A percentile compares a stretch with the other conserved stretches of the same genome.
phyloP scores from a whole-genome alignment of 2,329 filamentous ascomycete genomes.

The Polytolypa hystricis region DNA sequence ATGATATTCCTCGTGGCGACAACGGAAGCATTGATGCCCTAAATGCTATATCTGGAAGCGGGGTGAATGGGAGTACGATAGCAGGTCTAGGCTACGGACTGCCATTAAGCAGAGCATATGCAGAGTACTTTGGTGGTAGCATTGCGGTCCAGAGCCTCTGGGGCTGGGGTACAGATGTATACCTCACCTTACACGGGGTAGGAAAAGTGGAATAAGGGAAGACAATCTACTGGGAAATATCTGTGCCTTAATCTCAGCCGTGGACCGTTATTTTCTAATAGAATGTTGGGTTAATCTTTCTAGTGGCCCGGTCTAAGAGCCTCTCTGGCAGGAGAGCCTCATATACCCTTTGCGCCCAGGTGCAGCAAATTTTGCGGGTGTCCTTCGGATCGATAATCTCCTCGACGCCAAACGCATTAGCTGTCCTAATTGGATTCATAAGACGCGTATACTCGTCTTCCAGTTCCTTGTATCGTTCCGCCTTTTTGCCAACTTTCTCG shows the following conservation, averaged over 20 bases:
- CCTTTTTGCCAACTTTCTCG: slow-evolving; percentile 39
- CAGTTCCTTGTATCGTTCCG: slow-evolving; percentile 44
- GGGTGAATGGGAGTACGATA: slow-evolving; percentile 67
- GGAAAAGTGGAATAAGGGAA: slow-evolving; percentile 35
- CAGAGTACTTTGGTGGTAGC: slow-evolving; percentile 94
- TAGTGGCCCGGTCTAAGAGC: slow-evolving; percentile 31
- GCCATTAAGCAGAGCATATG: slow-evolving; percentile 82
- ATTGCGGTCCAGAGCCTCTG: slow-evolving; percentile 91
- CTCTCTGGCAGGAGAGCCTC: slow-evolving; percentile 41
- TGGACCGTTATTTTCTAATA: slow-evolving; percentile 8
- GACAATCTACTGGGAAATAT: background rate
- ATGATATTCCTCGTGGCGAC: slow-evolving; percentile 39
- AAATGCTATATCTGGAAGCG: slow-evolving; percentile 61
- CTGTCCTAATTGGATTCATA: slow-evolving; percentile 55
- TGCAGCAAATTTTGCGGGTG: slow-evolving; percentile 44
- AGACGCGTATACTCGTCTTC: slow-evolving; percentile 49
- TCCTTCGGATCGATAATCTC: slow-evolving; percentile 54
- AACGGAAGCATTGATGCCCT: slow-evolving; percentile 55
- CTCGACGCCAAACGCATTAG: slow-evolving; percentile 52
- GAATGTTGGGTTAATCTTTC: slow-evolving; percentile 35
- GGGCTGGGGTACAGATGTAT: slow-evolving; percentile 74
- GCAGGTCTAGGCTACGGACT: slow-evolving; percentile 89
- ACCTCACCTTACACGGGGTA: slow-evolving; percentile 51
- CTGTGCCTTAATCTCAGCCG: background rate
- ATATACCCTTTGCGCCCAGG: slow-evolving; percentile 48